Evolutionary conservation across 768 basidiomycete species (phyloP).

Genomic region (Clitopilus hobsonii): DNA sequence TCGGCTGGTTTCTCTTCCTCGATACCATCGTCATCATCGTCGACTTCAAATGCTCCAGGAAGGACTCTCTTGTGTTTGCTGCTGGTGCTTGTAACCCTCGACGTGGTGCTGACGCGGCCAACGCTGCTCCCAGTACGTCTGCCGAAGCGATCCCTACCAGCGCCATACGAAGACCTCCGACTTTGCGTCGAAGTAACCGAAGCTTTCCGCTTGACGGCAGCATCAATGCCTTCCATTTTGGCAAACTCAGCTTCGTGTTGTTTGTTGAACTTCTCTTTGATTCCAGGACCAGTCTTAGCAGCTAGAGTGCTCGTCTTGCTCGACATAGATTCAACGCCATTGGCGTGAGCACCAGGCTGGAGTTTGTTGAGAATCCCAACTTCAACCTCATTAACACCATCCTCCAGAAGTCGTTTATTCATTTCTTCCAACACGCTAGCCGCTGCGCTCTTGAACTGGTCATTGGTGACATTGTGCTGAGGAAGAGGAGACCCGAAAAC

Average conservation of each 20-base stretch:
- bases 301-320: not conserved
- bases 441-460: conserved; percentile 63
- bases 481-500: conserved; percentile 76
- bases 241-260: conserved; percentile 61
- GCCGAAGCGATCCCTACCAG: conserved; percentile 18
- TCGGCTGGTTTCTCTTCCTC: conserved; percentile 25
- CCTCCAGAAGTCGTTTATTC: conserved; percentile 63
- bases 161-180: conserved; percentile 43
- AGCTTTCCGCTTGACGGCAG: conserved; percentile 27
- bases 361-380: conserved; percentile 39
- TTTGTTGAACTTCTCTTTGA: conserved; percentile 48
- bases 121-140: conserved; percentile 16
- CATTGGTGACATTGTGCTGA: conserved; percentile 55
- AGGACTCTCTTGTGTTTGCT: conserved; percentile 39
- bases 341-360: conserved; percentile 22
- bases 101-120: conserved; percentile 23
- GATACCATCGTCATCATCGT: conserved; percentile 31
- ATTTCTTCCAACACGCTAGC: conserved; percentile 77
- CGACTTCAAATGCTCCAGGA: conserved; percentile 57
- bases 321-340: conserved; percentile 15
- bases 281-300: conserved; percentile 24
- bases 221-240: conserved; percentile 76
- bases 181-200: conserved; percentile 31
- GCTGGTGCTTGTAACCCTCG: conserved; percentile 43
- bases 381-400: conserved; percentile 48